Base-by-base conservation (phyloP, 495 filamentous ascomycete species). In the Elaphomyces granulatus region DNA sequence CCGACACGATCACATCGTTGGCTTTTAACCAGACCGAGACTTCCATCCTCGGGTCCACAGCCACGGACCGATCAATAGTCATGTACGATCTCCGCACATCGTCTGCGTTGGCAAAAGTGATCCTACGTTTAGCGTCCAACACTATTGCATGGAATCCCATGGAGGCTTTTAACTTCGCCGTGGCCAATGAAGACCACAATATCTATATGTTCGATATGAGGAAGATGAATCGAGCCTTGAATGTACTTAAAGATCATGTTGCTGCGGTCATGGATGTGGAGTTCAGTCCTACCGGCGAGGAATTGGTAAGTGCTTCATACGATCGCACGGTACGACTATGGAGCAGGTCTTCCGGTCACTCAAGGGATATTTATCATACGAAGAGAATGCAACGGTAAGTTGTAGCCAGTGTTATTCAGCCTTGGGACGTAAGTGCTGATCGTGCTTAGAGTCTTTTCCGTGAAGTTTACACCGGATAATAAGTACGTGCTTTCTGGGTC, bases 241-340 rank as follows among this genome's bases (percentile, higher is more conserved):
- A 96, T 52, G 77, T 95, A n/a, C 71, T 90, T 12, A 92, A 90
- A 62, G 90, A 88, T 48, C 92, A 96, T 50, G 92, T 96, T 10
- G 81, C 85, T 3, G 90, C 92, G 3, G 87, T 94, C 0, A 95
- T 96, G 86, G 84, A 92, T 54, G 80, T 99, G 30, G 85, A 94
- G 46, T 99, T 87, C 62, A 83, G 77, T 36, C 92, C 92, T 0
- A 95, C 88, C 0, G 92, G 92, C 38, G 80, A 94, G 56, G 88
- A 94, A 54, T 76, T 96, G 20, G 84, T 99, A 15, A 82, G 75
- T 20, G 90, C 83, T 9, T 84, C 79, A 3, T 99, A 96, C 52
- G 88, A 94, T 52, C 66, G 78, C 23, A 82, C 77, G 1, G 61
- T 88, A 16, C 72, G 87, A 18, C 62, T 95, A 37, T 99, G 85